Percentiles rank a stretch among this genome's conserved stretches.
phyloP scores from a whole-genome alignment of 2,329 filamentous ascomycete genomes.

The Fusarium longipes region DNA sequence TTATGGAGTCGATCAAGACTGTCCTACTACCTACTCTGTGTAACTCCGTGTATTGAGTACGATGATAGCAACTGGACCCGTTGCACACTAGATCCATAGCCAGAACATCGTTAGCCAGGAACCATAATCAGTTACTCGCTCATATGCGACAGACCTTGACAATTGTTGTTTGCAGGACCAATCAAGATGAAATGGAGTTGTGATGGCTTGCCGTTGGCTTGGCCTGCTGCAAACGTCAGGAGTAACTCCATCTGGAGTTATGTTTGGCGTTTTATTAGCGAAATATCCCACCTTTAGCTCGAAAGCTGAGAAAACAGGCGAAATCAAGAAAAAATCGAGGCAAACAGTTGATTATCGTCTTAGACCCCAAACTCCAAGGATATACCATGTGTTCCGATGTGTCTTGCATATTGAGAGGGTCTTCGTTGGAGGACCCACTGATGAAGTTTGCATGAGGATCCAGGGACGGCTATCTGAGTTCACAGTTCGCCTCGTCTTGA shows the following conservation, averaged over 20 bases:
- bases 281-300: constrained; percentile 8
- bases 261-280: neutral
- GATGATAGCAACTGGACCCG: neutral
- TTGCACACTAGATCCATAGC: neutral
- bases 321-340: constrained; percentile 3
- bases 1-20: neutral
- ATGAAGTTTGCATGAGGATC: neutral
- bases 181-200: neutral
- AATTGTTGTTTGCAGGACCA: neutral
- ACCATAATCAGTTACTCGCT: neutral
- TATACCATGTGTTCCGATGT: constrained; percentile 27
- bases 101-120: neutral
- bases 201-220: neutral
- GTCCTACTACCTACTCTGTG: neutral
- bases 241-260: neutral
- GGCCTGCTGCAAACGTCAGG: neutral
- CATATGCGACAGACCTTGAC: neutral
- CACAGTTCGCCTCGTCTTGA: neutral
- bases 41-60: neutral
- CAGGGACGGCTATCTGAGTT: neutral
- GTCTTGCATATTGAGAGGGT: constrained; percentile 35
- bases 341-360: neutral
- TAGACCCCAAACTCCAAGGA: constrained; percentile 5
- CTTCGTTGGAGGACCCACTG: neutral
- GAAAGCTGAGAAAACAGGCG: neutral